Base-by-base conservation (phyloP, 495 filamentous ascomycete species). In the Lophiostoma macrostomum region DNA sequence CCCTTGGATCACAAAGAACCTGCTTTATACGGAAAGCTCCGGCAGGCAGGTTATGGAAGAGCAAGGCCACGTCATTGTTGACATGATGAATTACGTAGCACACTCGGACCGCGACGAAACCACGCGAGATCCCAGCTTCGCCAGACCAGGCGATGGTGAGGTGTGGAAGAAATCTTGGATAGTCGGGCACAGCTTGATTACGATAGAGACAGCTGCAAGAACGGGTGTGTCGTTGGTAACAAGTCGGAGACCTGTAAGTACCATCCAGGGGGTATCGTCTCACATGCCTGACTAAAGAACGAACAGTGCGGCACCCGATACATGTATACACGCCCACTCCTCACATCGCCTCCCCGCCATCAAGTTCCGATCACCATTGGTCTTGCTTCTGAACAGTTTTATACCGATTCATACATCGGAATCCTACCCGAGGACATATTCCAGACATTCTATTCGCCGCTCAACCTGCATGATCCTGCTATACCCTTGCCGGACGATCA, bases 21-120 rank as follows among this genome's bases (percentile, higher is more conserved):
- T 99, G 24, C 86, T 87, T 47, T 81, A 77, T 46, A 80, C 76
- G 3, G 86, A 95, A 60, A 78, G 80, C 14, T 76, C 84, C 56
- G 89, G 88, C 5, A 81, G 80, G 22, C 80, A 87, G 24, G 80
- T 79, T 22, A 77, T 93, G 16, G 94, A 97, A 58, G 91, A 97
- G 66, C 91, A 96, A 64, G 91, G 88, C 25, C 82, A 91, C 51
- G 88, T 96, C 11, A 91, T 91, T 19, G 83, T 96, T 32, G 94
- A 99, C 67, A 85, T 97, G 74, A 91, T 99, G 86, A 90, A 96
- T 61, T 78, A 90, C 52, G 84, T 90, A 31, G 83, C 90, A 10
- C 96, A 85, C 67, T 89, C 88, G 0, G 89, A 96, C 67, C 76
- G 87, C 44, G 87, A 82, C 51, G 82, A 86, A 55, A 85, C 82